Conservation (phyloP, 805 yeast genomes). For the Metschnikowia gelsemii region DNA sequence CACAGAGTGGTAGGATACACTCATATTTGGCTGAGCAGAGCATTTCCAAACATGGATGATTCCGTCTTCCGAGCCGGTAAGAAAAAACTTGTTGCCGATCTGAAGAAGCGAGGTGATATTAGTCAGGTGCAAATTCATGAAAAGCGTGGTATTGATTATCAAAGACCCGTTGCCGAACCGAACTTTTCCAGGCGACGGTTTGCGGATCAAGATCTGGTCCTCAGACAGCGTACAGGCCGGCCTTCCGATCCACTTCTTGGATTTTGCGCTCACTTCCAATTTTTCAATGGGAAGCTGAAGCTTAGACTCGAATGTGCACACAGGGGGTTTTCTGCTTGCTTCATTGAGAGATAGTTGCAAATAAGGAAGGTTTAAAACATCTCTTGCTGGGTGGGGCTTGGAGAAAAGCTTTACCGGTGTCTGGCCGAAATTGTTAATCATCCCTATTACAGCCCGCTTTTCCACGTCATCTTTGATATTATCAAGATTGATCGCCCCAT, state of each 20-base stretch:
- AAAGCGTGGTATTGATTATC: slow-evolving; percentile 42
- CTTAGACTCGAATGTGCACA: slow-evolving; percentile 44
- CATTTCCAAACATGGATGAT: slow-evolving; percentile 59
- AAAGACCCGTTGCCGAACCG: slow-evolving; percentile 31
- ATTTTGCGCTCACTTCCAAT: slow-evolving; percentile 44
- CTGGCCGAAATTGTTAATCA: slow-evolving; percentile 90
- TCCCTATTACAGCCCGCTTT: slow-evolving; percentile 73
- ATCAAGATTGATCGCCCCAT: slow-evolving; percentile 79
- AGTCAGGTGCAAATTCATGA: slow-evolving; percentile 43
- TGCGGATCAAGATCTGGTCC: slow-evolving; percentile 38
- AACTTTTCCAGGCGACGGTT: slow-evolving; percentile 22
- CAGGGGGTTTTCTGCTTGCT: slow-evolving; percentile 5
- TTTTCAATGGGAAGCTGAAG: slow-evolving; percentile 40
- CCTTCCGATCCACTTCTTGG: slow-evolving; percentile 53
- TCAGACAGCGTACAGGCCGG: slow-evolving; percentile 39
- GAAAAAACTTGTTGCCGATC: slow-evolving; percentile 41
- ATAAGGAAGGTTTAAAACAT: slow-evolving; percentile 36
- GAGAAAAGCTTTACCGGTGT: slow-evolving; percentile 75
- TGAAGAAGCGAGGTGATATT: slow-evolving; percentile 41
- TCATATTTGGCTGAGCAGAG: slow-evolving; percentile 24
- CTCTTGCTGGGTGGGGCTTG: slow-evolving; percentile 61
- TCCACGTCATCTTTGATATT: slow-evolving; percentile 71
- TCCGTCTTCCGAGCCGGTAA: slow-evolving; percentile 59
- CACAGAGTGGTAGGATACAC: slow-evolving; percentile 43
- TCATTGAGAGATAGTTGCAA: slow-evolving; percentile 29